Evolutionary conservation across 208 protist species (phyloP), one percentile per base, ranked within the genome.

Genomic region (Leishmania guyanensis): DNA sequence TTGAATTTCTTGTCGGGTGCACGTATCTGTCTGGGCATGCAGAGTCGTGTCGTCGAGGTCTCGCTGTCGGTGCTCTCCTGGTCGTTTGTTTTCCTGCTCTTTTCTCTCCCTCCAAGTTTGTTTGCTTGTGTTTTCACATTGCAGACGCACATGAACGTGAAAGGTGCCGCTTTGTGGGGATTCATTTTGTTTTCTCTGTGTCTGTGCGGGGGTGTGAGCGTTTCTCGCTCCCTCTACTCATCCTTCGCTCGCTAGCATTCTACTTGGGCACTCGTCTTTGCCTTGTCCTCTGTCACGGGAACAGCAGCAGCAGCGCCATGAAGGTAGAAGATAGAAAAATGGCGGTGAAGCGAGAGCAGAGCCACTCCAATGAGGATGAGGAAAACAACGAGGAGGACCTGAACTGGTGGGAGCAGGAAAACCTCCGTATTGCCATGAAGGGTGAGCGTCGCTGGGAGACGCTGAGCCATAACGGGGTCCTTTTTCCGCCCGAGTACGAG

Each of bases 401-500:
- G 43, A 90, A 96, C 66, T 98, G 95, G 95, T 98, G 95, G 95
- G 91, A 94, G 83, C 92, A 94, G 78, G 92, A 94, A 69, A 88
- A 97, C 66, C 50, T 97, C 20, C 86, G 82, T 36, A 90, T 96
- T 54, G 88, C 88, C 53, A 83, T 74, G 29, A 90, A 91, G 71
- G 95, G 93, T 12, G 93, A 98, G 81, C 95, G 95, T 83, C 92
- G 92, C 17, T 99, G 98, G 99, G 91, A 94, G 33, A 99, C 98
- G 16, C 88, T 99, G 6, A 87, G 83, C 36, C 99, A 99, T 84
- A 99, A 99, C 73, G 99, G 99, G 33, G 97, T 99, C 4, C 80
- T 99, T 71, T 99, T 99, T 81, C 95, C 99, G 10, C 98, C 98
- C 9, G 79, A 84, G 48, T 99, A 99, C 85, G 88, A 86, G 33